Percentiles rank a stretch among this genome's conserved stretches.
These are phyloP conservation scores for Aspergillus terreus DNA, from an alignment of 2,329 filamentous ascomycete genomes.

Conservation along the genomic window DNA sequence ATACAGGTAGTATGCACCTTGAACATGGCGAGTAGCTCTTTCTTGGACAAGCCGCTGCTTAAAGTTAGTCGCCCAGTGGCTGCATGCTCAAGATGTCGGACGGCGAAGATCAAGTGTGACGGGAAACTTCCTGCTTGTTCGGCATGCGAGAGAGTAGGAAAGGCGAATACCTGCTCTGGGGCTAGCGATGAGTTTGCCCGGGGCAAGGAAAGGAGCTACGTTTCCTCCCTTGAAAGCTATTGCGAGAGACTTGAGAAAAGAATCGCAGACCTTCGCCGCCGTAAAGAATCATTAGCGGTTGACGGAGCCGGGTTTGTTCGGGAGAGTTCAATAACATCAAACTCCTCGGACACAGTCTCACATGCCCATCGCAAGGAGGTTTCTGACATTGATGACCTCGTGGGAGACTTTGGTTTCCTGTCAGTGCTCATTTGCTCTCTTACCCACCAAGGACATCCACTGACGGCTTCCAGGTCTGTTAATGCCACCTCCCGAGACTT, in stretches of 20 bases:
- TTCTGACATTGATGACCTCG: constrained; percentile 82
- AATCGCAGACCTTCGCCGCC: constrained; percentile 49
- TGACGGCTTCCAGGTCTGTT: constrained; percentile 61
- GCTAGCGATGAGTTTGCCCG: constrained; percentile 94
- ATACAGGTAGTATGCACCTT: constrained; percentile 19
- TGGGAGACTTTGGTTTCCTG: constrained; percentile 91
- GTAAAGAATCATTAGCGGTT: constrained; percentile 24
- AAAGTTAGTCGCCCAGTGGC: constrained; percentile 73
- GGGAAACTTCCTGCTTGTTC: constrained; percentile 93
- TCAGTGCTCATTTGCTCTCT: constrained; percentile 44
- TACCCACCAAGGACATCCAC: neutral
- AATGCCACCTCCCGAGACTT: constrained; percentile 94
- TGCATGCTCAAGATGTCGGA: constrained; percentile 77
- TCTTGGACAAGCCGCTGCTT: constrained; percentile 38
- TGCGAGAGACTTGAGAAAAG: constrained; percentile 83
- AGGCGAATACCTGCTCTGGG: constrained; percentile 82
- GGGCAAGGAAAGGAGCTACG: constrained; percentile 95
- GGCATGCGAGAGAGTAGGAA: constrained; percentile 87
- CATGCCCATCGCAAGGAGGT: constrained; percentile 61
- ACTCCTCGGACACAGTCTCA: constrained; percentile 24
- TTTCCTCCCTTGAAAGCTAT: constrained; percentile 86
- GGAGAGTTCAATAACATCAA: constrained; percentile 36
- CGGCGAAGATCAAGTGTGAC: constrained; percentile 96
- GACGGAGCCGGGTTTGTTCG: constrained; percentile 25
- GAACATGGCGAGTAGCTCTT: constrained; percentile 32